phyloP scores from a whole-genome alignment of 306 rosid genomes.

The Purshia tridentata region DNA sequence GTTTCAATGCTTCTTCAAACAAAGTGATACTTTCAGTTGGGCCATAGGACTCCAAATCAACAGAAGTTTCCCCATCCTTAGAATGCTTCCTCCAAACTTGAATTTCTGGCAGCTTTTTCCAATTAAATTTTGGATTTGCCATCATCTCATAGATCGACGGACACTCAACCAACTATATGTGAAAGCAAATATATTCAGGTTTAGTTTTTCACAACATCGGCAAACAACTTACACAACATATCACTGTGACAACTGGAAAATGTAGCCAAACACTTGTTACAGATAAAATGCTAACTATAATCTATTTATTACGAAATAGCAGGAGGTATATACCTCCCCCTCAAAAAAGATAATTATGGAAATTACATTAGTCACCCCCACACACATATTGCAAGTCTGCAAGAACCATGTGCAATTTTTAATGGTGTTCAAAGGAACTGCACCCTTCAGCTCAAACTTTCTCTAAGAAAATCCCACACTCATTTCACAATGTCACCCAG shows the following conservation, averaged over 20 bases:
- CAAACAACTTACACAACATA: slow-evolving; percentile 18
- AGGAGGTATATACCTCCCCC: neutral
- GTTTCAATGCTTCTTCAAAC: slow-evolving; percentile 70
- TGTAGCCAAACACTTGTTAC: neutral
- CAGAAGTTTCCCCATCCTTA: slow-evolving; percentile 44
- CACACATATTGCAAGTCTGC: neutral
- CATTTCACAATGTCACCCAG: slow-evolving; percentile 1
- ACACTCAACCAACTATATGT: slow-evolving; percentile 77
- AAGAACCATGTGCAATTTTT: neutral
- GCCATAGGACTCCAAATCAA: slow-evolving; percentile 68
- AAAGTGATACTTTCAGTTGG: slow-evolving; percentile 45
- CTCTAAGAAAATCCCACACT: neutral
- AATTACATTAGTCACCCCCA: neutral
- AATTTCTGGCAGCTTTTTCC: slow-evolving; percentile 77
- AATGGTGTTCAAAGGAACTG: neutral
- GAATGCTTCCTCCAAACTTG: slow-evolving; percentile 72
- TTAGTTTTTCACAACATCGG: slow-evolving; percentile 20
- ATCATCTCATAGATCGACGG: slow-evolving; percentile 95
- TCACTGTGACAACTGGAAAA: neutral
- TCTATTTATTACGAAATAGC: neutral
- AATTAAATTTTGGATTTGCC: slow-evolving; percentile 71
- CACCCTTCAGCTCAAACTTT: slow-evolving; percentile 7
- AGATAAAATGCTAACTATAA: slow-evolving; percentile 5
- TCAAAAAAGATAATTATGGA: neutral
- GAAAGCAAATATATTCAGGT: slow-evolving; percentile 23